Base-by-base conservation (phyloP, 2,329 filamentous ascomycete genomes). In the Diaporthe sp. region DNA sequence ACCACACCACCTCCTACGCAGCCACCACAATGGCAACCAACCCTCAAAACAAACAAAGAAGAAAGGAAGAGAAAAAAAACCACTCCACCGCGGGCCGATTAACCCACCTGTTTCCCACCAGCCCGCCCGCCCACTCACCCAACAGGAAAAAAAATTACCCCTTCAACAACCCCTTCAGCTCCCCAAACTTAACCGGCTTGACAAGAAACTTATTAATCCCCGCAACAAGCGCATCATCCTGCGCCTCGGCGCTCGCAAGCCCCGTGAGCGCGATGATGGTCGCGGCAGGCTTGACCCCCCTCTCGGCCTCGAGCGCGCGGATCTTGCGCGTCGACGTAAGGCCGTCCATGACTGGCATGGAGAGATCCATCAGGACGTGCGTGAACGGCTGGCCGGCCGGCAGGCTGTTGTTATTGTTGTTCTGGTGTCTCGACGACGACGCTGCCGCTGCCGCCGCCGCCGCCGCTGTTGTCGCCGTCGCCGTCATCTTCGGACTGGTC, bases 301-400 rank as follows among this genome's bases (percentile, higher is more conserved):
- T 80, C 6, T 86, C 83, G 5, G 81, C 81, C 77, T 90, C 88
- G 25, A 87, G 82, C 2, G 84, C 82, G 4, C 88, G 84, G 27
- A 90, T 90, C 71, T 82, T 82, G 13, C 83, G 82, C 12, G 88
- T 90, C 0, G 86, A 83, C 27, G 86, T 85, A 19, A 88, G 81
- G 0, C 87, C 87, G 76, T 90, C 85, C 76, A 91, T 86, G 6
- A 90, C 82, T 0, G 89, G 89, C 89, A 91, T 91, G 79, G 84
- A 86, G 9, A 90, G 85, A 76, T 91, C 89, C 83, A 85, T 85
- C 1, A 85, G 78, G 2, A 85, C 76, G 32, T 80, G 83, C 65
- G 82, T 81, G 51, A 84, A 85, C 72, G 44, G 76, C 59, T 9
- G 70, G 19, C 1, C 22, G n/a, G 10, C 27, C 3, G 42, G 27